phyloP scores from a whole-genome alignment of 257 asterid species.

The Solanum habrochaites region DNA sequence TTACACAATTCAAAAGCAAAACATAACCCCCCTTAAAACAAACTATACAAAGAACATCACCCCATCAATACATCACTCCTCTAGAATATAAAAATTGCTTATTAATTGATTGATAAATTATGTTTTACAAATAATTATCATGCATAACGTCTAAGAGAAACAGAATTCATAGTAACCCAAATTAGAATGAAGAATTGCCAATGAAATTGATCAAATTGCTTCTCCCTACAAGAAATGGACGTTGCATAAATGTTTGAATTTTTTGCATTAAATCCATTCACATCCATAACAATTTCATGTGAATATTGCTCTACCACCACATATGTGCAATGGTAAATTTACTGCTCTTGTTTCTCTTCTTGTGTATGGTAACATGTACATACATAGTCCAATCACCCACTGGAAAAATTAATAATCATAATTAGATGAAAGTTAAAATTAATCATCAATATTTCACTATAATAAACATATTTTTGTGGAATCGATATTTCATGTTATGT shows the following conservation, averaged over 20 bases:
- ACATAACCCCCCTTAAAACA: background rate
- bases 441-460: background rate
- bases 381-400: conserved; percentile 50
- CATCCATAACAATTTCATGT: conserved; percentile 54
- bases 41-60: background rate
- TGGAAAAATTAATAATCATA: conserved; percentile 1
- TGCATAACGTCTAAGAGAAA: conserved; percentile 37
- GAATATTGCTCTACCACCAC: conserved; percentile 38
- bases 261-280: conserved; percentile 76
- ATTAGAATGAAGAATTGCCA: conserved; percentile 55
- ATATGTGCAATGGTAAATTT: conserved; percentile 42
- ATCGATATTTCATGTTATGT: background rate
- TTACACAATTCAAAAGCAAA: background rate
- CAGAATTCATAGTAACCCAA: conserved; percentile 63
- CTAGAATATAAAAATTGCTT: background rate
- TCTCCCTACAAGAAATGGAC: conserved; percentile 22
- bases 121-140: background rate
- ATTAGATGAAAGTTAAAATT: background rate
- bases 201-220: conserved; percentile 44
- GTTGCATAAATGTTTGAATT: conserved; percentile 20
- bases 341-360: conserved; percentile 20
- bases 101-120: background rate
- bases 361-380: conserved; percentile 30
- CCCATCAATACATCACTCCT: background rate
- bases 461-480: background rate